A percentile compares a stretch with the other conserved stretches of the same genome.
phyloP scores from a whole-genome alignment of 129 eudicot species.

The Artemisia annua region DNA sequence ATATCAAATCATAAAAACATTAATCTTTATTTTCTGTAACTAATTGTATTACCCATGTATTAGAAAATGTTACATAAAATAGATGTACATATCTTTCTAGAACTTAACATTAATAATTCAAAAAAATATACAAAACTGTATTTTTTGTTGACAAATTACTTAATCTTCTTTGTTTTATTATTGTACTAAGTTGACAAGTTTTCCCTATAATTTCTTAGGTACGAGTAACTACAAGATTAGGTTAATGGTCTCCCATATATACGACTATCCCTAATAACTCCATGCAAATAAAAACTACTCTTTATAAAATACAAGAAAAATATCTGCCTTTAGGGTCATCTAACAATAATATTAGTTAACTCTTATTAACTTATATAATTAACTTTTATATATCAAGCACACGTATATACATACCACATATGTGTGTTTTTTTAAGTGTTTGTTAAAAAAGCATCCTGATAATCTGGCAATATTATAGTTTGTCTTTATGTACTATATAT shows the following conservation, averaged over 20 bases:
- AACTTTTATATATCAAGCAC: neutral
- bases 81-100: slow-evolving; percentile 1
- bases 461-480: slow-evolving; percentile 16
- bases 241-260: slow-evolving; percentile 13
- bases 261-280: slow-evolving; percentile 22
- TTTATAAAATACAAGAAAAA: slow-evolving; percentile 18
- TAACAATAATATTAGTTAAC: neutral
- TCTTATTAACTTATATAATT: neutral
- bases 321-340: slow-evolving; percentile 5
- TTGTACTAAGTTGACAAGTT: neutral
- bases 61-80: neutral
- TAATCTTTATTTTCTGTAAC: neutral
- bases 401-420: neutral
- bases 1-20: too few species aligned
- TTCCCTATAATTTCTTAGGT: slow-evolving; percentile 7
- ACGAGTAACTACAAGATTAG: slow-evolving; percentile 27
- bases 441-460: neutral
- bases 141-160: slow-evolving; percentile 2
- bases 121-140: neutral
- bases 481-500: neutral
- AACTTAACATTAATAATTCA: neutral
- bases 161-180: neutral
- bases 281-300: slow-evolving; percentile 30
- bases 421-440: neutral
- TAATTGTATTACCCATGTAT: neutral